phyloP scores from a whole-genome alignment of 257 asterid species.

The Jaltomata sinuosa region DNA sequence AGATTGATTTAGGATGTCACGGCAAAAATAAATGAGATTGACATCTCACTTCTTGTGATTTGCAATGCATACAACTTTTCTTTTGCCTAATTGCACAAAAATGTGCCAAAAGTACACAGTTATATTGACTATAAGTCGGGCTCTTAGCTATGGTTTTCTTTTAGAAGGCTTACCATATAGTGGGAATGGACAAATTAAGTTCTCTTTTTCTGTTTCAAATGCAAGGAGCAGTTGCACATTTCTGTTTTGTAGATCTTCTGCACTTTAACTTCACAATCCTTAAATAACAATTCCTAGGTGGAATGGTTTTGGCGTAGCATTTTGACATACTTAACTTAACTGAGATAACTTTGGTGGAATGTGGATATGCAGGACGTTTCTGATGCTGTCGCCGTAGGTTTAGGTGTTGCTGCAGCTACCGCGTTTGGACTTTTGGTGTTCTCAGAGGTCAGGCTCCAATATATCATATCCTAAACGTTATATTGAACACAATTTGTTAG shows the following conservation, averaged over 20 bases:
- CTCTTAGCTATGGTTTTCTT: not conserved
- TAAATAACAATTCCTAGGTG: too few relatives aligned
- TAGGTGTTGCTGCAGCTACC: constrained; percentile 70
- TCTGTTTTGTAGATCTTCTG: not conserved
- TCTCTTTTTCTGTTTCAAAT: not conserved
- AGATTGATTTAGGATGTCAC: not conserved
- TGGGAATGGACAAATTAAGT: not conserved
- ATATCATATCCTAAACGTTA: not conserved
- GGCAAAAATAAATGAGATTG: not conserved
- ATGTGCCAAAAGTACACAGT: not conserved
- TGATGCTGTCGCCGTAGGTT: constrained; percentile 38
- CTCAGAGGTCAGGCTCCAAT: constrained; percentile 52
- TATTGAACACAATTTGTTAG: not conserved
- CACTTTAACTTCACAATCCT: not conserved
- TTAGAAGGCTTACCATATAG: not conserved
- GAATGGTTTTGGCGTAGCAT: not conserved
- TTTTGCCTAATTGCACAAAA: not conserved
- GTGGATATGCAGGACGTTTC: constrained; percentile 41
- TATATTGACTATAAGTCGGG: not conserved
- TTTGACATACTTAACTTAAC: not conserved
- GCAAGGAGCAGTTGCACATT: not conserved
- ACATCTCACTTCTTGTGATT: not conserved
- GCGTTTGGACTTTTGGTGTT: constrained; percentile 65
- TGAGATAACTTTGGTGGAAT: not conserved
- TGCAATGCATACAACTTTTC: not conserved